These are phyloP conservation scores for Macrophomina tecta DNA, from an alignment of 2,329 filamentous ascomycete genomes.

Conservation along the genomic window DNA sequence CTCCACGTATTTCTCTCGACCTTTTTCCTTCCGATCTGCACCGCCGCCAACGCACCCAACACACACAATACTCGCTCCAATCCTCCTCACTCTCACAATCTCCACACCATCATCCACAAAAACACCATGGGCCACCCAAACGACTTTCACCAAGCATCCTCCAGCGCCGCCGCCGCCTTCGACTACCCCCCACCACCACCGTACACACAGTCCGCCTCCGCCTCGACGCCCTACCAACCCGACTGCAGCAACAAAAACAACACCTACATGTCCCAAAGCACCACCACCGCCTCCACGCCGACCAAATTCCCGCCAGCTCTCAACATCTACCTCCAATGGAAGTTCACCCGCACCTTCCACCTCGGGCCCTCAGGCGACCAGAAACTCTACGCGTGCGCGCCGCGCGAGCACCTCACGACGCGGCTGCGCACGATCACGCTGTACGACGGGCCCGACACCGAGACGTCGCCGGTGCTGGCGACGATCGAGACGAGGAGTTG, in stretches of 20 bases:
- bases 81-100: neutral
- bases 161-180: neutral
- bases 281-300: neutral
- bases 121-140: neutral
- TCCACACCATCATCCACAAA: neutral
- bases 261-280: too few species aligned
- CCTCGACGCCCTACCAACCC: neutral
- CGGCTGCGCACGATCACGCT: neutral
- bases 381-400: neutral
- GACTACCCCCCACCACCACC: neutral
- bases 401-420: neutral
- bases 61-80: neutral
- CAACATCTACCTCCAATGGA: slow-evolving; percentile 10
- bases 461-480: neutral
- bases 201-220: neutral
- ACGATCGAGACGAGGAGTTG: too few species aligned
- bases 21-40: neutral
- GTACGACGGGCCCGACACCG: neutral
- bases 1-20: neutral
- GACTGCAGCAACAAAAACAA: too few species aligned
- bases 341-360: neutral
- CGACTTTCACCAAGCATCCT: neutral
- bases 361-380: neutral
- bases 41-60: neutral
- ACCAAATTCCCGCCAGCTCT: neutral